Conservation (phyloP, 495 filamentous ascomycete species). For the Hypoxylon fuscum region DNA sequence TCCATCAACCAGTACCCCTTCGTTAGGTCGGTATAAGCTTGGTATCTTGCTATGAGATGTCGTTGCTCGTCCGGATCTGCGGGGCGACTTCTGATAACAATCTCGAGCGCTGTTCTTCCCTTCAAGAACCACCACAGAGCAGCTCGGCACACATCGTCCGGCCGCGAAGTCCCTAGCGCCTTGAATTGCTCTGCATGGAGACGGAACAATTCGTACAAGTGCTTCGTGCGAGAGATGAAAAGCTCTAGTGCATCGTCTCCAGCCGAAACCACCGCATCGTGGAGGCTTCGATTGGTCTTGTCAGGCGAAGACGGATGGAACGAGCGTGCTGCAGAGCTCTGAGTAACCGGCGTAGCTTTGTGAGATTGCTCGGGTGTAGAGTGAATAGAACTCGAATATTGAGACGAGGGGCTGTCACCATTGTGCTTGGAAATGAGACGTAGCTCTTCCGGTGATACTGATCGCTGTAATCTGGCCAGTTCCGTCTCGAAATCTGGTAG, state of each 20-base stretch:
- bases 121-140: constrained; percentile 89
- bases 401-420: constrained; percentile 34
- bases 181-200: constrained; percentile 75
- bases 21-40: constrained; percentile 80
- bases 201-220: constrained; percentile 72
- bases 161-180: constrained; percentile 65
- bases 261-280: constrained; percentile 50
- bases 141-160: constrained; percentile 72
- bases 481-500: constrained; percentile 38
- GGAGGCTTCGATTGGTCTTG: constrained; percentile 42
- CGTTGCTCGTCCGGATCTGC: constrained; percentile 54
- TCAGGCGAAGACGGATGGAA: constrained; percentile 39
- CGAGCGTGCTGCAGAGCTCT: constrained; percentile 32
- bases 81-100: constrained; percentile 69
- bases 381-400: constrained; percentile 35
- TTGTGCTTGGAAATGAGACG: constrained; percentile 25
- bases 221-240: constrained; percentile 71
- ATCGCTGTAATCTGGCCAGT: constrained; percentile 23
- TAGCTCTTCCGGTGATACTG: constrained; percentile 38
- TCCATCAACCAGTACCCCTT: constrained; percentile 85
- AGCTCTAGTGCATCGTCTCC: constrained; percentile 72
- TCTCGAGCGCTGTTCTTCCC: constrained; percentile 77
- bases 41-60: constrained; percentile 57
- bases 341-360: constrained; percentile 41
- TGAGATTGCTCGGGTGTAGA: constrained; percentile 41